Conservation (phyloP, 352 stramenopile genomes). For the Phytophthora pinifolia region DNA sequence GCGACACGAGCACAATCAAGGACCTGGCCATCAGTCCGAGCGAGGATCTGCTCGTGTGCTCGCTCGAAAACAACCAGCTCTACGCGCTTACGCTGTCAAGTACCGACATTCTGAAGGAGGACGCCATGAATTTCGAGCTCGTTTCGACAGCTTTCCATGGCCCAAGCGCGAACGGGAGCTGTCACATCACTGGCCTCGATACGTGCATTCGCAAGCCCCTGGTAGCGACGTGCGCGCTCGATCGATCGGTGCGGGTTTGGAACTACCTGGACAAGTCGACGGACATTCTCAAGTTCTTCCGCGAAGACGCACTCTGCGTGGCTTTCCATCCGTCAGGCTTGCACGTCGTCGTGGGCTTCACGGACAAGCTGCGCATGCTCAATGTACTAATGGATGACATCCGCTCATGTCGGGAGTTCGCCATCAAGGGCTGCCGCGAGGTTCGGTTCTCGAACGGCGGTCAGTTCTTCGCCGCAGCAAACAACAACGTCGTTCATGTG, state of each 20-base stretch:
- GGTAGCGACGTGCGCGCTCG: constrained; percentile 88
- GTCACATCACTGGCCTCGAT: constrained; percentile 92
- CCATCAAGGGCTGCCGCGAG: constrained; percentile 92
- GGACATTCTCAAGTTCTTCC: constrained; percentile 92
- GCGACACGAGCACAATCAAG: constrained; percentile 73
- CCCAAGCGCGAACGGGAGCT: constrained; percentile 52
- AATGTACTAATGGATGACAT: constrained; percentile 96
- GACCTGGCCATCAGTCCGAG: constrained; percentile 88
- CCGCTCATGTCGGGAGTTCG: constrained; percentile 87
- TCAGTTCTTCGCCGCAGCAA: constrained; percentile 89
- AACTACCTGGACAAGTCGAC: constrained; percentile 93
- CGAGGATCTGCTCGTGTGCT: constrained; percentile 90
- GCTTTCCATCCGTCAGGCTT: constrained; percentile 92
- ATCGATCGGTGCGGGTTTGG: constrained; percentile 92
- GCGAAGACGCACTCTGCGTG: constrained; percentile 87
- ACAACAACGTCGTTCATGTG: constrained; percentile 89
- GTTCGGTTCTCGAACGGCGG: constrained; percentile 91
- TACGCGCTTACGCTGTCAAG: constrained; percentile 90
- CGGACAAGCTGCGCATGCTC: constrained; percentile 93
- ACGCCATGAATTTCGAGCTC: constrained; percentile 93
- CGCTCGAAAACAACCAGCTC: constrained; percentile 88
- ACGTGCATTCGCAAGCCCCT: constrained; percentile 92
- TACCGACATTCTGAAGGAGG: constrained; percentile 92
- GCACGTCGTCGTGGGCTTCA: constrained; percentile 90
- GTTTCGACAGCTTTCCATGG: constrained; percentile 89